Base-by-base conservation (phyloP, 164 flowering plant genomes). In the Buxus sempervirens region DNA sequence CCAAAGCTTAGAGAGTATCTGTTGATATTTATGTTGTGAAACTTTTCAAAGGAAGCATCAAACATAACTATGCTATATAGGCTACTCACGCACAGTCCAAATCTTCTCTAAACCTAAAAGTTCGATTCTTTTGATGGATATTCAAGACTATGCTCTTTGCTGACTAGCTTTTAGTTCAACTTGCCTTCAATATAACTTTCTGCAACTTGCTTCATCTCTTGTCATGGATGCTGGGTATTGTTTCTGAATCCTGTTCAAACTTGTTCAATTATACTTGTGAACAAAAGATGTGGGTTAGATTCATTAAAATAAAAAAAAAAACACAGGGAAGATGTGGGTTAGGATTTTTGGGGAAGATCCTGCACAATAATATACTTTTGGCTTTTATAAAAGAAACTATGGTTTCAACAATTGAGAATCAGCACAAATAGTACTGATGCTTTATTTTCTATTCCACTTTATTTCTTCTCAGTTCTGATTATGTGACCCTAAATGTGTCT, bases 331-430 rank as follows among this genome's bases (percentile, higher is more conserved):
- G n/a, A n/a, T n/a, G 70, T 94, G 98, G 13, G 72, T 90, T 25
- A 83, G 88, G 80, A 70, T 95, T 70, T 81, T 86, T 77, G 96
- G 90, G 82, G 93, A 84, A 82, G 93, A 93, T 80, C 98, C 98
- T 59, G 93, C 93, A 58, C n/a, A n/a, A n/a, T n/a, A n/a, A n/a
- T n/a, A n/a, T n/a, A n/a, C n/a, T n/a, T n/a, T n/a, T n/a, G n/a
- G n/a, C n/a, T n/a, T n/a, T n/a, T n/a, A n/a, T n/a, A n/a, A n/a
- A n/a, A n/a, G n/a, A n/a, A n/a, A n/a, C n/a, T n/a, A n/a, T n/a
- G n/a, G n/a, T n/a, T n/a, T n/a, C n/a, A n/a, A n/a, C n/a, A n/a
- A n/a, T n/a, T n/a, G n/a, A n/a, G n/a, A n/a, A n/a, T n/a, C n/a
- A n/a, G n/a, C n/a, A n/a, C n/a, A n/a, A n/a, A n/a, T n/a, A n/a